phyloP scores from a whole-genome alignment of 371 early-diverging fungal species.

The Lichtheimia ramosa region DNA sequence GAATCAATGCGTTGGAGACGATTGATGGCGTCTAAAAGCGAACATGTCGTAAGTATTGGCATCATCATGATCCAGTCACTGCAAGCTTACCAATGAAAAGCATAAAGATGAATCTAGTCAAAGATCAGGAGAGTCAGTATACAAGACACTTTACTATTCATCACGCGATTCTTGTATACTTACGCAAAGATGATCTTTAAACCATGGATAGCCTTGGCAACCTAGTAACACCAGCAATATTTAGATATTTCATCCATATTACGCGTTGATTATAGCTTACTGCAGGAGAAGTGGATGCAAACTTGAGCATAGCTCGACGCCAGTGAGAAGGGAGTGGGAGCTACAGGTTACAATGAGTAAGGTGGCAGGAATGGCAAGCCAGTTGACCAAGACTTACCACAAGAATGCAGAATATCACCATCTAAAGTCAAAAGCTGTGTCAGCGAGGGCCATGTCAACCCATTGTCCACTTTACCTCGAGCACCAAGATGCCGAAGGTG shows the following conservation, averaged over 20 bases:
- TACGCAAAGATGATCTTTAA: constrained; percentile 67
- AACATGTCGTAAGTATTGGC: background rate
- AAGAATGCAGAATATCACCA: constrained; percentile 54
- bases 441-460: background rate
- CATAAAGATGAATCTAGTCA: constrained; percentile 60
- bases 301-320: constrained; percentile 57
- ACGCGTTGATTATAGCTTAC: constrained; percentile 18
- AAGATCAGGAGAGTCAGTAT: background rate
- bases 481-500: constrained; percentile 38
- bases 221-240: constrained; percentile 16
- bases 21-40: constrained; percentile 62
- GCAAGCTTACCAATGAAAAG: constrained; percentile 57
- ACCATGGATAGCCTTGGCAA: constrained; percentile 45
- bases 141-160: too few species aligned
- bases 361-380: too few species aligned
- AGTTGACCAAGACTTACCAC: constrained; percentile 27
- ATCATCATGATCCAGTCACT: background rate
- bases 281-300: constrained; percentile 47
- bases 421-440: constrained; percentile 27
- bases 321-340: constrained; percentile 63
- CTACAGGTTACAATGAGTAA: constrained; percentile 17
- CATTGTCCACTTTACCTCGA: constrained; percentile 33
- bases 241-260: too few species aligned
- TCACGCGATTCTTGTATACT: constrained; percentile 11
- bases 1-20: constrained; percentile 61